Base-by-base conservation (phyloP, 2,329 filamentous ascomycete species). In the Teratosphaeriaceae sp. region DNA sequence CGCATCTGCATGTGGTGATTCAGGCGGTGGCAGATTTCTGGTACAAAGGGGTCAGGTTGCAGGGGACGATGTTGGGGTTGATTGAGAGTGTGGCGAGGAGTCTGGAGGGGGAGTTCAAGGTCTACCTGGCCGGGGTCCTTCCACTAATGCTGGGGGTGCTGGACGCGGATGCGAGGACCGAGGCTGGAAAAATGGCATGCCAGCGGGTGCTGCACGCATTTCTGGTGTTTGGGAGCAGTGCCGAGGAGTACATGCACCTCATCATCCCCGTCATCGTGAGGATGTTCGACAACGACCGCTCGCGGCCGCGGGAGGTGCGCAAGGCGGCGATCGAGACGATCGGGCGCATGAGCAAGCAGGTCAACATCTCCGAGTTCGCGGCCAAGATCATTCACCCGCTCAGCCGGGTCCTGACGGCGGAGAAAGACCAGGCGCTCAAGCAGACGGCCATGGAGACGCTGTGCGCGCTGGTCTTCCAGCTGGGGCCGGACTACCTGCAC, bases 191-290 rank as follows among this genome's bases (percentile, higher is more conserved):
- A 30, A 48, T 55, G 29, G 59, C 58, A 7, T 57, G 56, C 36
- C 54, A 55, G 24, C 84, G 84, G 54, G 89, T 98, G 3, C 73
- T 99, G 19, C 92, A 97, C 61, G 89, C 90, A 0, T 95, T 99
- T 64, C 70, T 98, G 21, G 86, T 98, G 1, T 98, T 98, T 61
- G 94, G 94, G 1, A 84, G 89, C 0, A 97, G 89, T 58, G 86
- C 85, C 9, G 92, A 98, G 62, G 92, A 98, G 63, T 98, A 98
- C 64, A 98, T 98, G 92, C 92, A 98, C 62, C 74, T 98, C 40
- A 97, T 99, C 53, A 87, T 98, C 40, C 92, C 92, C 0, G 88
- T 94, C 26, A 88, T 98, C 57, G 89, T 98, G 7, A 82, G 85
- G 34, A 85, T 95, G 38, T 97, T 98, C 58, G 90, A 98, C 62